Conservation (phyloP, 2,329 filamentous ascomycete species). For the Claviceps pazoutovae region DNA sequence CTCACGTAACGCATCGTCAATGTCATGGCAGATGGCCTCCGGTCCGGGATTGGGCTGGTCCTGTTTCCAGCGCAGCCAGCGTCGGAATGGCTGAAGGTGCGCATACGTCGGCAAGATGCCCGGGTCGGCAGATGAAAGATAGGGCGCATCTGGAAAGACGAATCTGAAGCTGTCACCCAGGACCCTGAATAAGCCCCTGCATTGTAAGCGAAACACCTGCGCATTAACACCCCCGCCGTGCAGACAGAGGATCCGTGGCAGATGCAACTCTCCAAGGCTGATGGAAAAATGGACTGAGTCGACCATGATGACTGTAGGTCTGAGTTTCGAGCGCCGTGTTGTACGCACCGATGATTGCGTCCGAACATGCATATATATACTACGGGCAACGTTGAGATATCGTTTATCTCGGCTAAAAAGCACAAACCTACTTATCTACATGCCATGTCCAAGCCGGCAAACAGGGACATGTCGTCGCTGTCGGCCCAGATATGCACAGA, state of each 20-base stretch:
- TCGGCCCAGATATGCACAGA: not conserved
- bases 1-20: conserved; percentile 19
- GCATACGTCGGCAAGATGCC: conserved; percentile 49
- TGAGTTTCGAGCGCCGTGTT: not conserved
- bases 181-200: conserved; percentile 30
- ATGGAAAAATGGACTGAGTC: not conserved
- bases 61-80: conserved; percentile 29
- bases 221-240: conserved; percentile 59
- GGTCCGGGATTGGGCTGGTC: not conserved
- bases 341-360: not conserved
- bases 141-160: conserved; percentile 54
- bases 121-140: conserved; percentile 43
- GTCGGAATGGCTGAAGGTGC: conserved; percentile 45
- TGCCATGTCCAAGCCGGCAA: not conserved
- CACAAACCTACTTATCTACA: not conserved
- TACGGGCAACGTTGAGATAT: not conserved
- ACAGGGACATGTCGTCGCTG: not conserved
- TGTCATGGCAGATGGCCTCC: conserved; percentile 22
- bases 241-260: conserved; percentile 58
- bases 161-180: conserved; percentile 47
- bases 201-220: conserved; percentile 49
- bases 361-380: not conserved
- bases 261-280: conserved; percentile 5
- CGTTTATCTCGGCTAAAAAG: not conserved
- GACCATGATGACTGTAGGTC: not conserved